Percentiles rank a stretch among this genome's conserved stretches.
phyloP scores from a whole-genome alignment of 192 early-diverging fungal species.

The Gamsiella multidivaricata region DNA sequence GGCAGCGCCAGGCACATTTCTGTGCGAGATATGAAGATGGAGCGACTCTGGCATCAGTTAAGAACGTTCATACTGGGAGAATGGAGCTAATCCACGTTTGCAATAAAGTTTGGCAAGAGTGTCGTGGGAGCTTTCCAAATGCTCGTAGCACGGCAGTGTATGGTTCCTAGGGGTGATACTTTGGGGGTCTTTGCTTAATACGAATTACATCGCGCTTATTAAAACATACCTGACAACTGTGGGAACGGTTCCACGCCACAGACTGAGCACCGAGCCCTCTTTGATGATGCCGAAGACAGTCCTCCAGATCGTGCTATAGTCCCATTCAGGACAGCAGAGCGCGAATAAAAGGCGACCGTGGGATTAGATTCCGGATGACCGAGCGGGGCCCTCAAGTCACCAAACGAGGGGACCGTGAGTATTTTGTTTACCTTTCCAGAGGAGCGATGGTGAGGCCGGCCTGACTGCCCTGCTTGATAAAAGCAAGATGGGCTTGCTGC shows the following conservation, averaged over 20 bases:
- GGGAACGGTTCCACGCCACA: conserved; percentile 86
- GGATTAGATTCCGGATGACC: neutral
- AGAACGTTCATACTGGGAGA: no score
- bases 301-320: conserved; percentile 60
- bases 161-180: no score
- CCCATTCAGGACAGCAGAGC: neutral
- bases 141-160: no score
- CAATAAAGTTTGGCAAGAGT: no score
- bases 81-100: no score
- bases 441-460: conserved; percentile 58
- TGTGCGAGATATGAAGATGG: conserved; percentile 6
- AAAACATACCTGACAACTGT: conserved; percentile 78
- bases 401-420: no score
- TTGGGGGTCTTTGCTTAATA: no score
- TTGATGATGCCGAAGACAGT: conserved; percentile 72
- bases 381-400: neutral
- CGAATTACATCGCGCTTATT: no score
- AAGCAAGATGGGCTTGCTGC: conserved; percentile 64
- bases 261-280: conserved; percentile 66
- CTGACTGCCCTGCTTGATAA: conserved; percentile 55
- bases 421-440: conserved; percentile 59
- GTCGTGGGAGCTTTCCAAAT: no score
- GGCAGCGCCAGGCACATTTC: conserved; percentile 77
- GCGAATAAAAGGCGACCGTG: neutral
- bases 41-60: no score